Evolutionary conservation across 2,329 filamentous ascomycete genomes (phyloP).

Genomic region (Pyrenochaeta sp.): DNA sequence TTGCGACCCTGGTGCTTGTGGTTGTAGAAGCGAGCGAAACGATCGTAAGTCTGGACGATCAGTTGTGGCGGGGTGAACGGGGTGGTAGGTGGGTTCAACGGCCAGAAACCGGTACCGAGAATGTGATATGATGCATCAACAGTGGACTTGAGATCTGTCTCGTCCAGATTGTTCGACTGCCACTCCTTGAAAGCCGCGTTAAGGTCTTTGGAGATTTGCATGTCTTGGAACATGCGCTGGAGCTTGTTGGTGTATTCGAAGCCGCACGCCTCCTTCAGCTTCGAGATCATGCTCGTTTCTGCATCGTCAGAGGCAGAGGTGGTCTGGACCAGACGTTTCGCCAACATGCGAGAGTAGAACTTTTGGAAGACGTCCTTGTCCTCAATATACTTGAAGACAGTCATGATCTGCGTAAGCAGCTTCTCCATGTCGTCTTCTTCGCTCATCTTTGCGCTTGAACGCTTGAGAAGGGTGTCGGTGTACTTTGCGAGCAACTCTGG

Average conservation of each 20-base stretch:
- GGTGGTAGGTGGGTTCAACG: conserved; percentile 84
- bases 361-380: conserved; percentile 99
- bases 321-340: conserved; percentile 91
- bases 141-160: conserved; percentile 70
- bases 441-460: conserved; percentile 83
- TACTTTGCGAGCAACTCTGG: conserved; percentile 96
- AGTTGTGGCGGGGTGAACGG: conserved; percentile 87
- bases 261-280: conserved; percentile 96
- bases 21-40: conserved; percentile 90
- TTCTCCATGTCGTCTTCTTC: conserved; percentile 95
- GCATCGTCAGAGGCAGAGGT: conserved; percentile 97
- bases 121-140: conserved; percentile 92
- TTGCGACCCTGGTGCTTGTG: conserved; percentile 97
- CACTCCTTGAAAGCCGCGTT: conserved; percentile 88
- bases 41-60: conserved; percentile 86
- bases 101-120: conserved; percentile 97
- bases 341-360: conserved; percentile 97
- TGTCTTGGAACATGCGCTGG: conserved; percentile 99
- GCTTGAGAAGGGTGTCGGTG: conserved; percentile 89
- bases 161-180: conserved; percentile 71
- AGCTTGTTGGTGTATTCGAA: conserved; percentile 99
- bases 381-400: conserved; percentile 99
- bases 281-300: conserved; percentile 99
- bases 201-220: conserved; percentile 98
- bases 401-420: conserved; percentile 93